Evolutionary conservation across 2,329 filamentous ascomycete species (phyloP).

Genomic region (Penicillium olsonii): DNA sequence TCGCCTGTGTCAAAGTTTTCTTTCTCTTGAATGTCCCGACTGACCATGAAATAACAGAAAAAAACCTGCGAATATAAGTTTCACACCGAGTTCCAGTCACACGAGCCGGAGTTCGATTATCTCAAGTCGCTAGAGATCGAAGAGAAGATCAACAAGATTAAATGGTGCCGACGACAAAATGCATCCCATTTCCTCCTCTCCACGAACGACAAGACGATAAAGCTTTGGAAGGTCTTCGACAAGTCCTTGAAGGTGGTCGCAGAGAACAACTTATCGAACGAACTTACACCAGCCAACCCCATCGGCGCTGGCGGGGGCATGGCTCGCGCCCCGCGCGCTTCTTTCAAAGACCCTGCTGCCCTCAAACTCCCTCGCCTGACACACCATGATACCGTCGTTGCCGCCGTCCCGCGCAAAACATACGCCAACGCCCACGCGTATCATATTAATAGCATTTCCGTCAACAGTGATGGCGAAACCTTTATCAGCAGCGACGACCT

Average conservation of each 20-base stretch:
- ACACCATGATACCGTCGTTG: constrained; percentile 97
- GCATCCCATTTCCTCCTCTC: constrained; percentile 97
- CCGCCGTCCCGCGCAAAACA: constrained; percentile 90
- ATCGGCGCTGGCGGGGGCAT: constrained; percentile 77
- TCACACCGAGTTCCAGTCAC: constrained; percentile 98
- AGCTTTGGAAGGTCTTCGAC: constrained; percentile 99
- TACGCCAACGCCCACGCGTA: constrained; percentile 99
- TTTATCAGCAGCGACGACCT: constrained; percentile 99
- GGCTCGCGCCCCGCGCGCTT: constrained; percentile 68
- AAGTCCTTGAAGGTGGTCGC: constrained; percentile 98
- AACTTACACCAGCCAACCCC: constrained; percentile 75
- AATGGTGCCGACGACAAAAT: constrained; percentile 98
- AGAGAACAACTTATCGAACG: constrained; percentile 96
- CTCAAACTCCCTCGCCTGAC: constrained; percentile 94
- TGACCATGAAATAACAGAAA: constrained; percentile 65
- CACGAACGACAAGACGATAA: constrained; percentile 99
- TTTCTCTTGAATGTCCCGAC: constrained; percentile 11
- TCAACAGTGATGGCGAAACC: constrained; percentile 98
- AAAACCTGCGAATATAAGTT: constrained; percentile 99
- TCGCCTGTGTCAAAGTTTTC: neutral
- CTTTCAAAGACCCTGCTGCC: constrained; percentile 78
- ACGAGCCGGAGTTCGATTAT: constrained; percentile 99
- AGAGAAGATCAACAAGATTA: constrained; percentile 99
- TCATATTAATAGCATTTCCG: constrained; percentile 99
- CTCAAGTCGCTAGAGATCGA: constrained; percentile 99